phyloP scores from a whole-genome alignment of 2,329 filamentous ascomycete genomes.

The Didymella exigua region DNA sequence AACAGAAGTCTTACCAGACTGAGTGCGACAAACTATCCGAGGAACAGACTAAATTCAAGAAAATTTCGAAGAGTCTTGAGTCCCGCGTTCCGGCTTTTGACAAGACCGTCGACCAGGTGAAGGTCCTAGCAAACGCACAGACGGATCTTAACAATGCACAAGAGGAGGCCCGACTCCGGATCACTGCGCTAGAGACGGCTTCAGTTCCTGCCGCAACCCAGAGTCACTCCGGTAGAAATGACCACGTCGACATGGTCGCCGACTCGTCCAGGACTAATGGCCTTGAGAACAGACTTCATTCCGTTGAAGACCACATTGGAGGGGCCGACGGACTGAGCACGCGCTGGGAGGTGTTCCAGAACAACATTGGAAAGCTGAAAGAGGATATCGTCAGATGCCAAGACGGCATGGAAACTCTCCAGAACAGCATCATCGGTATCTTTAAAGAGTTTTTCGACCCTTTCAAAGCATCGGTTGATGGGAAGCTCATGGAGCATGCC shows the following conservation, averaged over 20 bases:
- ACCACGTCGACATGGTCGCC: background rate
- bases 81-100: background rate
- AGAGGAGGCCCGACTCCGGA: background rate
- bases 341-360: background rate
- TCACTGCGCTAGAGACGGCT: conserved; percentile 1
- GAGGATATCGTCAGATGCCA: background rate
- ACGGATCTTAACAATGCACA: background rate
- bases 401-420: background rate
- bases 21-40: background rate
- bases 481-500: background rate
- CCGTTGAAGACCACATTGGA: background rate
- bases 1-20: background rate
- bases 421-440: background rate
- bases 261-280: background rate
- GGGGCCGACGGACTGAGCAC: background rate
- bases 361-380: background rate
- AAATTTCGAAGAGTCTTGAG: background rate
- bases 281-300: background rate
- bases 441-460: conserved; percentile 5
- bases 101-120: background rate
- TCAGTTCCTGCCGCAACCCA: background rate
- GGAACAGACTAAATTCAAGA: background rate
- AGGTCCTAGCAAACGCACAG: background rate
- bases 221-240: background rate
- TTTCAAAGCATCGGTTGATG: background rate